Conservation (phyloP, 163 green algal species). For the Scenedesmus sp. region DNA sequence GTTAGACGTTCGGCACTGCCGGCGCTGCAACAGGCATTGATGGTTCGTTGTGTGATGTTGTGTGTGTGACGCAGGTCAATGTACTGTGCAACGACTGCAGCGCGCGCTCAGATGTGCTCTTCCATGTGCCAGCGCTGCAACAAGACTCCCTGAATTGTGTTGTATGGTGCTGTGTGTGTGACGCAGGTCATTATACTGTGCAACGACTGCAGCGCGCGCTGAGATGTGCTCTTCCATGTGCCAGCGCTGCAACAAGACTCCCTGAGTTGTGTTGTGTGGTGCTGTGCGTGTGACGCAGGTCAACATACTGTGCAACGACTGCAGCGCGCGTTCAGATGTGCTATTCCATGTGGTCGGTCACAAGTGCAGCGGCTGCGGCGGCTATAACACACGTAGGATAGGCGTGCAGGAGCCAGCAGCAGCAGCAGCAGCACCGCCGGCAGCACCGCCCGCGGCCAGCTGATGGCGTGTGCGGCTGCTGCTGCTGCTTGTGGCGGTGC, state of each 20-base stretch:
- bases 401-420: neutral
- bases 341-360: conserved; percentile 88
- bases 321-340: conserved; percentile 53
- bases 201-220: no score
- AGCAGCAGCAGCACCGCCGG: neutral
- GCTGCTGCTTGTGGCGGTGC: neutral
- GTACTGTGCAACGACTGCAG: no score
- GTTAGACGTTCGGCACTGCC: neutral
- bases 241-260: neutral
- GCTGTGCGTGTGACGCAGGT: conserved; percentile 48
- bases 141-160: neutral
- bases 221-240: neutral
- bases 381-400: conserved; percentile 88
- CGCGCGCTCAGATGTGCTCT: neutral
- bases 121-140: neutral
- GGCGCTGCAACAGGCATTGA: neutral
- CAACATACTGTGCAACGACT: conserved; percentile 85
- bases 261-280: neutral
- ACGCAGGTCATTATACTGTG: no score
- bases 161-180: neutral
- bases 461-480: neutral
- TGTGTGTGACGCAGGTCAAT: no score
- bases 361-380: conserved; percentile 82
- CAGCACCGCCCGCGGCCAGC: neutral
- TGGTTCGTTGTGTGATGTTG: neutral